Percentiles rank a stretch among this genome's conserved stretches.
Conservation (phyloP, 2,329 filamentous ascomycete species). For the Colletotrichum acutatum region DNA sequence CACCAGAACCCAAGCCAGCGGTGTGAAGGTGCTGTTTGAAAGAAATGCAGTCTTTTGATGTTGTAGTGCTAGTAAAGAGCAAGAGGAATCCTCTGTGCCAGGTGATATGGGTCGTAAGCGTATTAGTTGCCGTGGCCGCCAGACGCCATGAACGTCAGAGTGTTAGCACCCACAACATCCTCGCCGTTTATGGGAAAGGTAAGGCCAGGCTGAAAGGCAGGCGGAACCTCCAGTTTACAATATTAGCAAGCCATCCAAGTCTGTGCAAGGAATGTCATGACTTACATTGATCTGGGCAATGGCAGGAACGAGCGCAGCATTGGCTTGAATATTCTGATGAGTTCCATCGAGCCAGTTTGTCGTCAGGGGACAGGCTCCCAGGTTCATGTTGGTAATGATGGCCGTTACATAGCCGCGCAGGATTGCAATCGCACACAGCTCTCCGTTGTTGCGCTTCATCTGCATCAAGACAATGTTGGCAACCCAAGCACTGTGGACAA, state of each 20-base stretch:
- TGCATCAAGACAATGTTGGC: neutral
- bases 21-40: neutral
- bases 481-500: neutral
- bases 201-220: neutral
- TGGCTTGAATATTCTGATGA: neutral
- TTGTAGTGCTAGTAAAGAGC: neutral
- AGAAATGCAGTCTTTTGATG: neutral
- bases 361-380: neutral
- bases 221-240: neutral
- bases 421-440: neutral
- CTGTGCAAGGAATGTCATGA: neutral
- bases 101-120: neutral
- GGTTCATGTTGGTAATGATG: neutral
- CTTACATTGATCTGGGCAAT: neutral
- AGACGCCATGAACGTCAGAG: neutral
- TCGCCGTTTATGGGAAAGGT: neutral
- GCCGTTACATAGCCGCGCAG: neutral
- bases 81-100: too few species aligned
- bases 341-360: slow-evolving; percentile 6
- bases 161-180: neutral
- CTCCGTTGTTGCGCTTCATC: neutral
- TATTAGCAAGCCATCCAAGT: neutral
- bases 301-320: neutral
- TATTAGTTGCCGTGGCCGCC: neutral
- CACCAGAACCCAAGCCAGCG: neutral